Evolutionary conservation across 2,329 filamentous ascomycete species (phyloP).

Genomic region (Ophiostoma sp.): DNA sequence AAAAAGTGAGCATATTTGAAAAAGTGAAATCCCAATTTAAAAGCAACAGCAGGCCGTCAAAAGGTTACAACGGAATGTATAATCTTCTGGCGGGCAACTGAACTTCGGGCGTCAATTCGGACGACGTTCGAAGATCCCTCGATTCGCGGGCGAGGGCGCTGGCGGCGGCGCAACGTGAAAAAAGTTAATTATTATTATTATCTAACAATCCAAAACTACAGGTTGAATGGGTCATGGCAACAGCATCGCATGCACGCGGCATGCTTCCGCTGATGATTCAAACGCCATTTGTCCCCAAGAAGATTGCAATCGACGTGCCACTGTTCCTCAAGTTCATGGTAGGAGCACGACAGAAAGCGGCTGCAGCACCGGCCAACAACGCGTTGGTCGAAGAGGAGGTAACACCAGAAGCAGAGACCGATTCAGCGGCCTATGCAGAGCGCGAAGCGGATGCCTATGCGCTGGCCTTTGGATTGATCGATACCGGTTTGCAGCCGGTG

Average conservation of each 20-base stretch:
- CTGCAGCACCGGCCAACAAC: not conserved
- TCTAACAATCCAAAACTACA: not conserved
- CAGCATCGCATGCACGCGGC: slow-evolving; percentile 69
- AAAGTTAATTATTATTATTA: not conserved
- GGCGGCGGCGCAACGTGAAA: no score
- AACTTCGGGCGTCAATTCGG: no score
- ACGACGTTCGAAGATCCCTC: no score
- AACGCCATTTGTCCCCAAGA: slow-evolving; percentile 60
- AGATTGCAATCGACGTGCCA: slow-evolving; percentile 70
- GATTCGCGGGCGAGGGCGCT: no score
- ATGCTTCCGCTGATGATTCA: slow-evolving; percentile 66
- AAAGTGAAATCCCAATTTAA: no score
- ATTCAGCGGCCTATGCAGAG: not conserved
- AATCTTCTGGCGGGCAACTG: no score
- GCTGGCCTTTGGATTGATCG: not conserved
- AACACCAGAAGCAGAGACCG: not conserved
- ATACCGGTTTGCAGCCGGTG: not conserved
- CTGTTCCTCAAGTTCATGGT: slow-evolving; percentile 65
- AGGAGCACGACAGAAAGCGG: not conserved
- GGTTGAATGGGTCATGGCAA: slow-evolving; percentile 77
- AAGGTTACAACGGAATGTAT: no score
- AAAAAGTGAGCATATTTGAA: not conserved
- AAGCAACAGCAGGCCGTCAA: no score
- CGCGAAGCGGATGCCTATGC: not conserved
- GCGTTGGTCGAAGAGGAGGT: not conserved